Evolutionary conservation across 345 rosid species (phyloP), one percentile per base, ranked within the genome.

Genomic region (Chamaenerion angustifolium): DNA sequence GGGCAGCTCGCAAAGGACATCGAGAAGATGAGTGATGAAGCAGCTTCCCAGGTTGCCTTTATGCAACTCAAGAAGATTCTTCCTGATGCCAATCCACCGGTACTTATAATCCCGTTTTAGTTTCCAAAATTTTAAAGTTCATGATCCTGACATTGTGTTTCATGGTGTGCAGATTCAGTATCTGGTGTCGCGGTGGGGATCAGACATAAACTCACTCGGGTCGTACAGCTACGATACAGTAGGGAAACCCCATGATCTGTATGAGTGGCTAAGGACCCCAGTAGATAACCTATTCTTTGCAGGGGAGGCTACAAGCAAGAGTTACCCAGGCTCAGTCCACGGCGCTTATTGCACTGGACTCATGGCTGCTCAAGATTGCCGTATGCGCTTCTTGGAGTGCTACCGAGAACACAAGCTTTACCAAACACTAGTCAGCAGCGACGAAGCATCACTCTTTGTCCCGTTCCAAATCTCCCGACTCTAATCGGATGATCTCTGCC

Each of bases 1-100:
- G 96, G 98, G 69, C 85, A 84, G 85, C 81, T 92, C 27, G 96
- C 98, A 40, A 80, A 67, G 55, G 98, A 87, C 78, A 80, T 92
- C 23, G 96, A 87, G 75, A 92, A 84, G 68, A 82, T 87, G 96
- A 75, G 96, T 60, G 96, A 92, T 75, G 95, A 83, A 74, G 93
- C 83, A 62, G 95, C 96, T 64, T 93, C 82, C 7, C 66, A 73
- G 55, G 84, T 92, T 59, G 95, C 98, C 48, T 70, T 84, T 57
- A 42, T 50, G 63, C 88, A 92, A 64, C 88, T 92, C 57, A 74
- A 75, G 85, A 84, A 73, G 69, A 92, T 87, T 62, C 80, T 92
- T 59, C 96, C 95, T 1, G 80, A 80, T 55, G 95, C 95, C 10
- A 69, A 77, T 40, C 48, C 70, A 14, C 93, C 90, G 60, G 83